These are phyloP conservation scores for Tylopilus sp. DNA, from an alignment of 768 basidiomycete genomes.

Conservation along the genomic window DNA sequence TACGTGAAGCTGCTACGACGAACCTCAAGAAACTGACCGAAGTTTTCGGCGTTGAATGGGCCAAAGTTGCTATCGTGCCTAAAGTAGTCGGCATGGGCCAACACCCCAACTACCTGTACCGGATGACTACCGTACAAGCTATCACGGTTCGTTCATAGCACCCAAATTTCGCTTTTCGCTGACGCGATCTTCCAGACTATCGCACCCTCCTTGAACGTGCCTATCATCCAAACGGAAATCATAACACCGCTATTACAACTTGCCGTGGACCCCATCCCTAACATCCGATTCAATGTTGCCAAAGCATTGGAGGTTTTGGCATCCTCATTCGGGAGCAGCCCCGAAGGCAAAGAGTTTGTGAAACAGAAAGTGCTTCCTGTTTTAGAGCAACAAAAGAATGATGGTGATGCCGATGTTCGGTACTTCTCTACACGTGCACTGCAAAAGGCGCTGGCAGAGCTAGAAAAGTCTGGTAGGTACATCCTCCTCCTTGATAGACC, in stretches of 20 bases:
- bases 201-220: conserved; percentile 79
- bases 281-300: conserved; percentile 98
- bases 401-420: conserved; percentile 93
- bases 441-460: conserved; percentile 45
- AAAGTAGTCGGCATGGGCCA: conserved; percentile 97
- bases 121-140: conserved; percentile 99
- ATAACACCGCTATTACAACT: conserved; percentile 81
- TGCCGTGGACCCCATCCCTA: conserved; percentile 89
- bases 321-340: conserved; percentile 53
- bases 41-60: conserved; percentile 99
- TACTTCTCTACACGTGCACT: conserved; percentile 87
- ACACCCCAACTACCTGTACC: conserved; percentile 94
- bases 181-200: conserved; percentile 67
- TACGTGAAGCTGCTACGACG: conserved; percentile 95
- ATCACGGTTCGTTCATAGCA: conserved; percentile 68
- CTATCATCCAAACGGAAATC: conserved; percentile 81
- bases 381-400: conserved; percentile 81
- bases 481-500: not conserved
- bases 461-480: conserved; percentile 38
- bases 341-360: conserved; percentile 74
- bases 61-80: conserved; percentile 87
- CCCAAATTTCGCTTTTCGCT: not conserved
- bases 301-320: conserved; percentile 92
- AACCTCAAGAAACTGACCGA: conserved; percentile 97
- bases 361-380: conserved; percentile 74